phyloP scores from a whole-genome alignment of 495 filamentous ascomycete species.

The Penicillium atrosanguineum region DNA sequence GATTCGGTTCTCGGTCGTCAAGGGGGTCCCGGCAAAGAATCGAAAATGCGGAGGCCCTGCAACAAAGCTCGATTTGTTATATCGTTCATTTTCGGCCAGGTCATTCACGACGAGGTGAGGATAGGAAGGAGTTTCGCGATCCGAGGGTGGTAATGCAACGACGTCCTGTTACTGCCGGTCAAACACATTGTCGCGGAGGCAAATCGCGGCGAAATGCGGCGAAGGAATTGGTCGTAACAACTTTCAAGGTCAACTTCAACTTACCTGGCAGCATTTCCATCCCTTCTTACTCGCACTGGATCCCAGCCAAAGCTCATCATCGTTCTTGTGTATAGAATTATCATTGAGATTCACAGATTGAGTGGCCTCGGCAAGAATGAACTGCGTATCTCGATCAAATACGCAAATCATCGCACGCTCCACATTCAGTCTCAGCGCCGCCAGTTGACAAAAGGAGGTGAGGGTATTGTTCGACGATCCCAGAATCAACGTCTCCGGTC shows the following conservation, averaged over 20 bases:
- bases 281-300: slow-evolving; percentile 35
- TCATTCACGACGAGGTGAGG: slow-evolving; percentile 41
- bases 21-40: slow-evolving; percentile 50
- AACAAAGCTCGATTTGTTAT: slow-evolving; percentile 41
- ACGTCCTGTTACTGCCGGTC: slow-evolving; percentile 17
- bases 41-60: slow-evolving; percentile 38
- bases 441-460: slow-evolving; percentile 43
- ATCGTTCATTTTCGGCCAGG: slow-evolving; percentile 39
- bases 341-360: slow-evolving; percentile 41
- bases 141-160: slow-evolving; percentile 37
- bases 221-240: neutral
- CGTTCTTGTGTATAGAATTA: slow-evolving; percentile 25
- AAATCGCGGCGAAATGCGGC: neutral
- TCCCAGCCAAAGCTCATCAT: slow-evolving; percentile 28
- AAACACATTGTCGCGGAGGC: neutral
- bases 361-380: slow-evolving; percentile 52
- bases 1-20: slow-evolving; percentile 64
- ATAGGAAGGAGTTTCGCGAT: slow-evolving; percentile 22
- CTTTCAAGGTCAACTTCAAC: slow-evolving; percentile 3
- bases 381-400: slow-evolving; percentile 53
- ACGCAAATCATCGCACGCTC: slow-evolving; percentile 44
- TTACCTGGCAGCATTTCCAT: slow-evolving; percentile 48
- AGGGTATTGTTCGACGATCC: slow-evolving; percentile 52
- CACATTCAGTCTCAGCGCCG: slow-evolving; percentile 42
- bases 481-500: slow-evolving; percentile 20